phyloP scores from a whole-genome alignment of 2,329 filamentous ascomycete genomes.

The Fusarium sp. region DNA sequence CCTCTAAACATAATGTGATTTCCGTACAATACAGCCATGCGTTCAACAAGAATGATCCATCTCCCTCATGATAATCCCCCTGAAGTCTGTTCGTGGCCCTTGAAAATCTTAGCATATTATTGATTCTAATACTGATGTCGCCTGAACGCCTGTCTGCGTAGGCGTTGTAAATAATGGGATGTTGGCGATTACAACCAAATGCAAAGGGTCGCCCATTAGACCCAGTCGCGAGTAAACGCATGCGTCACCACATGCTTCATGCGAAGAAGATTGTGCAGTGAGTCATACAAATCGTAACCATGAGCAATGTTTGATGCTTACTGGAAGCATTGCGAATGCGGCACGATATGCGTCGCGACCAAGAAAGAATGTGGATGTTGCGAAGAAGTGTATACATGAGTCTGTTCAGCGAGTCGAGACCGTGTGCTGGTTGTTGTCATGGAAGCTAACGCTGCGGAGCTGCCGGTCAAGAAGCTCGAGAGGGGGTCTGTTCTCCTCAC shows the following conservation, averaged over 20 bases:
- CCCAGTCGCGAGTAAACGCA: conserved; percentile 3
- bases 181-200: conserved; percentile 6
- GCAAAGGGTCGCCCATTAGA: conserved; percentile 5
- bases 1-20: conserved; percentile 30
- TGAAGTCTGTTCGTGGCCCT: conserved; percentile 31
- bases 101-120: conserved; percentile 45
- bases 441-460: conserved; percentile 26
- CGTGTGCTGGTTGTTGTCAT: conserved; percentile 26
- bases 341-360: not conserved
- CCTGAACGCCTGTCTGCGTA: conserved; percentile 6
- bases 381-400: not conserved
- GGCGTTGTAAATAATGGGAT: conserved; percentile 22
- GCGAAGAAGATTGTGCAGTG: conserved; percentile 19
- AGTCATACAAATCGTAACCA: conserved; percentile 49
- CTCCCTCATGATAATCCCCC: conserved; percentile 14
- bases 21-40: conserved; percentile 14
- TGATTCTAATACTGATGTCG: conserved; percentile 36
- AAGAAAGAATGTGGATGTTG: conserved; percentile 14
- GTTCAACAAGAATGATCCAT: conserved; percentile 18
- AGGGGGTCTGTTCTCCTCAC: conserved; percentile 60
- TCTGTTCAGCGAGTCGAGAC: conserved; percentile 32
- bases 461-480: conserved; percentile 33
- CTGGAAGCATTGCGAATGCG: conserved; percentile 19
- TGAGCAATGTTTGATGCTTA: conserved; percentile 49
- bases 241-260: conserved; percentile 17